Conservation (phyloP, 2,329 filamentous ascomycete species). For the Rhinocladiella similis region DNA sequence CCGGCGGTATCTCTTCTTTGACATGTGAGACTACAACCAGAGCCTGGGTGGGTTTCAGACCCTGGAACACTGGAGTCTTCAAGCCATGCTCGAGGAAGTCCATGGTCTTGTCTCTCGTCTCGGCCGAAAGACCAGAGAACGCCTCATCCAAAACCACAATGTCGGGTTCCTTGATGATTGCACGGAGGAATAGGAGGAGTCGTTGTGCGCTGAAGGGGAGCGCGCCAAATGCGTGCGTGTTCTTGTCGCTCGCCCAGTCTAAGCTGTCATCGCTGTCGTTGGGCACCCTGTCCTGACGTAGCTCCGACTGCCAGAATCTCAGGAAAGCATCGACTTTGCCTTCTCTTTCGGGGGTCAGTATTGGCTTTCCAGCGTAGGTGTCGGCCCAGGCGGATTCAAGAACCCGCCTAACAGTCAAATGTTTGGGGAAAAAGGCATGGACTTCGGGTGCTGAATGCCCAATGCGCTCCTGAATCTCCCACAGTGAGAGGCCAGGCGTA, state of each 20-base stretch:
- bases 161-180: constrained; percentile 76
- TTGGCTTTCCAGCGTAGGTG: constrained; percentile 73
- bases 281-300: constrained; percentile 57
- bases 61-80: constrained; percentile 47
- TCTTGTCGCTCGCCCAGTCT: constrained; percentile 25
- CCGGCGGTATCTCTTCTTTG: constrained; percentile 83
- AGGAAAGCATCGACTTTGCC: constrained; percentile 68
- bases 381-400: constrained; percentile 89
- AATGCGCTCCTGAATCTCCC: constrained; percentile 86
- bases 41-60: constrained; percentile 71
- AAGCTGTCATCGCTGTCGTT: constrained; percentile 13
- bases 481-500: constrained; percentile 76
- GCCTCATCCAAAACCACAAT: constrained; percentile 85
- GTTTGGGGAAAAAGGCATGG: constrained; percentile 85
- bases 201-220: constrained; percentile 80
- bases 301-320: constrained; percentile 73
- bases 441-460: constrained; percentile 94
- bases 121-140: constrained; percentile 80
- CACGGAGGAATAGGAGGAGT: constrained; percentile 78
- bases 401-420: constrained; percentile 69
- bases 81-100: constrained; percentile 70
- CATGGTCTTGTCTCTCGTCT: constrained; percentile 81
- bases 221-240: constrained; percentile 62
- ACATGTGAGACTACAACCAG: constrained; percentile 91
- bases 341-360: constrained; percentile 58